A percentile compares a stretch with the other conserved stretches of the same genome.
phyloP scores from a whole-genome alignment of 768 basidiomycete species.

The Lyophyllum semitale region DNA sequence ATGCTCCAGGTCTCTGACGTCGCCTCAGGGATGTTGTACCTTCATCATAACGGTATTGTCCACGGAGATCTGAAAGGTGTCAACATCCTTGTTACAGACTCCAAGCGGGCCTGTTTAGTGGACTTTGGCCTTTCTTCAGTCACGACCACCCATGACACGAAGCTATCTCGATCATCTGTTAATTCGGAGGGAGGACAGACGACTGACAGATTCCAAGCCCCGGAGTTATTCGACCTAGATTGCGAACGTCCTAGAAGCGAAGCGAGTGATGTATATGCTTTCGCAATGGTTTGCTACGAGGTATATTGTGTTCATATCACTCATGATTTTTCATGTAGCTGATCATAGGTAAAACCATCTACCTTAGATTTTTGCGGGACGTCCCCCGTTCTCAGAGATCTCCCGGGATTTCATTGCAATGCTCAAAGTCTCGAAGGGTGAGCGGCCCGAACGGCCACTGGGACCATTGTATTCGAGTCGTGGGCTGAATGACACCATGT shows the following conservation, averaged over 20 bases:
- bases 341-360: too few relatives aligned
- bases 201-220: slow-evolving; percentile 36
- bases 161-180: slow-evolving; percentile 18
- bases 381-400: slow-evolving; percentile 26
- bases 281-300: slow-evolving; percentile 18
- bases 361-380: slow-evolving; percentile 26
- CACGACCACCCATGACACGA: slow-evolving; percentile 17
- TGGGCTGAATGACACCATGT: slow-evolving; percentile 9
- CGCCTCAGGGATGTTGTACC: slow-evolving; percentile 32
- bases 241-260: slow-evolving; percentile 6
- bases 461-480: not conserved
- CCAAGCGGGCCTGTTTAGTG: slow-evolving; percentile 45
- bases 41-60: slow-evolving; percentile 37
- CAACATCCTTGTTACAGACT: slow-evolving; percentile 48
- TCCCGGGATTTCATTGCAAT: slow-evolving; percentile 20
- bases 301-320: not conserved
- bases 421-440: slow-evolving; percentile 6
- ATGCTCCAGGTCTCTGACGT: slow-evolving; percentile 31
- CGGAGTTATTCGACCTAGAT: slow-evolving; percentile 32
- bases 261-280: slow-evolving; percentile 18
- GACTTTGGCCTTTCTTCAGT: slow-evolving; percentile 48
- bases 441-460: not conserved
- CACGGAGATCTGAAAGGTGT: slow-evolving; percentile 51
- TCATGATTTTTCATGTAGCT: too few relatives aligned
- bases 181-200: slow-evolving; percentile 24